phyloP scores from a whole-genome alignment of 2,329 filamentous ascomycete genomes.

The Fusarium sp. region DNA sequence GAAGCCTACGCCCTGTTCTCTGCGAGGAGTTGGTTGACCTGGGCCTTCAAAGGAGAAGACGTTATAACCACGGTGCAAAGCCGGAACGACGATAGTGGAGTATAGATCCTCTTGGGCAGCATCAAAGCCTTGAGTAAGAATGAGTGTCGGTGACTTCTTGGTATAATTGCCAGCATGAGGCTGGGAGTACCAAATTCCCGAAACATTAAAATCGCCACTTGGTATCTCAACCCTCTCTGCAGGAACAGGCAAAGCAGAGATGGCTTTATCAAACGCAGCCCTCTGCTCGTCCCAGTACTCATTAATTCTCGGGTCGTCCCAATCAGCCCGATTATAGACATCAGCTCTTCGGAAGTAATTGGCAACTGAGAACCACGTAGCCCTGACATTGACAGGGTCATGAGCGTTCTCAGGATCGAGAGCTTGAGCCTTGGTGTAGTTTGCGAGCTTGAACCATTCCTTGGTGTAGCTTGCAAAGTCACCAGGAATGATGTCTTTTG shows the following conservation, averaged over 20 bases:
- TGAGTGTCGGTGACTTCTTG: constrained; percentile 1
- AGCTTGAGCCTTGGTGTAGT: constrained; percentile 32
- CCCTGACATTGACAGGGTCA: constrained; percentile 42
- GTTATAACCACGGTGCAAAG: constrained; percentile 23
- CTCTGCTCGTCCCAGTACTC: constrained; percentile 52
- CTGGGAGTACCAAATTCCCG: constrained; percentile 50
- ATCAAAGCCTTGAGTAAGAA: constrained; percentile 24
- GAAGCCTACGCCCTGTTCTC: constrained; percentile 23
- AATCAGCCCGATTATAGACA: constrained; percentile 56
- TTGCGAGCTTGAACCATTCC: constrained; percentile 40
- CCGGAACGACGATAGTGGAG: constrained; percentile 2
- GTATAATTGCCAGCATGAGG: not conserved
- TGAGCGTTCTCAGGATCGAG: constrained; percentile 29
- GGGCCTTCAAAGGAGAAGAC: constrained; percentile 25
- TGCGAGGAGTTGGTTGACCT: constrained; percentile 20
- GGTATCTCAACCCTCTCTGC: constrained; percentile 50
- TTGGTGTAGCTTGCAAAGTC: constrained; percentile 42
- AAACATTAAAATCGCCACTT: constrained; percentile 47
- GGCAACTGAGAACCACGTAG: constrained; percentile 51
- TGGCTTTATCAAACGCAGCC: constrained; percentile 53
- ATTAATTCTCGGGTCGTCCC: constrained; percentile 54
- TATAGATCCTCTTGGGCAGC: constrained; percentile 32
- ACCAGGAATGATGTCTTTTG: constrained; percentile 38
- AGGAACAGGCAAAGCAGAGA: constrained; percentile 50
- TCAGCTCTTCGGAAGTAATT: constrained; percentile 57